Percentiles rank a stretch among this genome's conserved stretches.
phyloP scores from a whole-genome alignment of 176 grass and related monocot species.

The Oropetium thomaeum region DNA sequence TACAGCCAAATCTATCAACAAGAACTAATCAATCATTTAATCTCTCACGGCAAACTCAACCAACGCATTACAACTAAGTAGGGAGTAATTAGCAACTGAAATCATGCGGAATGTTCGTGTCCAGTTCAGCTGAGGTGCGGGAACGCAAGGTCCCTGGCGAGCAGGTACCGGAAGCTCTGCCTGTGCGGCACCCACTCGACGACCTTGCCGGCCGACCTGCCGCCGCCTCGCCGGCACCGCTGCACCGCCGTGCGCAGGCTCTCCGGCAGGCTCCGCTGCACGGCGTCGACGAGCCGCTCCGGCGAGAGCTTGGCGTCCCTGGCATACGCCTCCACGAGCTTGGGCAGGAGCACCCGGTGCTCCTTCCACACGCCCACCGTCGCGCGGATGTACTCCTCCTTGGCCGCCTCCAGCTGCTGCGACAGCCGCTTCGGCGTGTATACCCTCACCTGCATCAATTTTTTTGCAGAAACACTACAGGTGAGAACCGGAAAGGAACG shows the following conservation, averaged over 20 bases:
- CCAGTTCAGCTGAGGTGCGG: constrained; percentile 54
- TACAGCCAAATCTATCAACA: constrained; percentile 30
- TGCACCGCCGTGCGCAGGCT: constrained; percentile 63
- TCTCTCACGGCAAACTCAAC: not conserved
- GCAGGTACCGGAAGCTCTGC: constrained; percentile 69
- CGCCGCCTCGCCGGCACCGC: constrained; percentile 49
- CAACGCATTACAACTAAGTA: not conserved
- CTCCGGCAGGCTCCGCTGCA: constrained; percentile 67
- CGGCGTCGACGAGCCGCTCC: constrained; percentile 58
- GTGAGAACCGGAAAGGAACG: not conserved
- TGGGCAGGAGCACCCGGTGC: constrained; percentile 65
- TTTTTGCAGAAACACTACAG: not conserved
- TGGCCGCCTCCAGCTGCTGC: constrained; percentile 63
- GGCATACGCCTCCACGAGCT: constrained; percentile 64
- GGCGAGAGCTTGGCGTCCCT: constrained; percentile 62
- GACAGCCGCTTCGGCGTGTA: constrained; percentile 54
- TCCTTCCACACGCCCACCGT: constrained; percentile 74
- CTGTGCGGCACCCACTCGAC: constrained; percentile 77
- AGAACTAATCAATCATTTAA: not conserved
- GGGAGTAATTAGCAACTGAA: not conserved
- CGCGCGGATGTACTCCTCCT: constrained; percentile 76
- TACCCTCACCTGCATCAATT: constrained; percentile 55
- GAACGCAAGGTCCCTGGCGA: constrained; percentile 77
- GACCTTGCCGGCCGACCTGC: constrained; percentile 35
- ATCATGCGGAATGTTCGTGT: not conserved